Base-by-base conservation (phyloP, 2,329 filamentous ascomycete species). In the Aspergillus puulaauensis region DNA sequence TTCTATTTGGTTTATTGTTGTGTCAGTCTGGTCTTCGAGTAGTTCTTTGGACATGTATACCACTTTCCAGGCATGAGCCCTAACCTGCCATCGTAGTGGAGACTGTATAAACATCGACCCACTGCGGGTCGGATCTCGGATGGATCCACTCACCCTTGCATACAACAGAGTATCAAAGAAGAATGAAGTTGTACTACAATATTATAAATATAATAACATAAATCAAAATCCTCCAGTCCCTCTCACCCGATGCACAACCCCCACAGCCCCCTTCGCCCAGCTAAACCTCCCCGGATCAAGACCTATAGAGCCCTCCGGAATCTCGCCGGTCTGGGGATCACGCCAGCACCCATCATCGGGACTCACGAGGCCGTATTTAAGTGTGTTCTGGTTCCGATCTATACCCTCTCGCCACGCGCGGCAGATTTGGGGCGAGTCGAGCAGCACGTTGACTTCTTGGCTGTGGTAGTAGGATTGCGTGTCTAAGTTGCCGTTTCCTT, bases 401-500 rank as follows among this genome's bases (percentile, higher is more conserved):
- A 90, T 78, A 0, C 76, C 84, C 15, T 86, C 83, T 19, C 84
- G 79, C 88, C 88, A 91, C 35, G 77, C 79, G 31, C 68, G 69
- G 64, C 89, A 91, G 0, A 92, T 76, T 1, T 79, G 70, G 0
- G 71, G 65, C 19, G 83, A 87, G 61, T 93, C 90, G 6, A 92
- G 74, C 82, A 93, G 85, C 23, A 93, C 73, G 63, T 93, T 93
- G 54, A 90, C 82, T 71, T 93, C 90, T 70, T 92, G 89, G 54
- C 83, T 87, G 68, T 93, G 90, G 63, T 82, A 92, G 86, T 89
- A 93, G 19, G 82, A 86, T 72, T 93, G 90, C 2, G 90, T 92
- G 65, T 93, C 90, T 70, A 92, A 87, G 67, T 93, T 93, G 0
- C 89, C 90, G 62, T 85, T 90, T 3, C 90, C 73, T 74, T 74